phyloP scores from a whole-genome alignment of 805 yeast species.

The Barnettozyma pratensis region DNA sequence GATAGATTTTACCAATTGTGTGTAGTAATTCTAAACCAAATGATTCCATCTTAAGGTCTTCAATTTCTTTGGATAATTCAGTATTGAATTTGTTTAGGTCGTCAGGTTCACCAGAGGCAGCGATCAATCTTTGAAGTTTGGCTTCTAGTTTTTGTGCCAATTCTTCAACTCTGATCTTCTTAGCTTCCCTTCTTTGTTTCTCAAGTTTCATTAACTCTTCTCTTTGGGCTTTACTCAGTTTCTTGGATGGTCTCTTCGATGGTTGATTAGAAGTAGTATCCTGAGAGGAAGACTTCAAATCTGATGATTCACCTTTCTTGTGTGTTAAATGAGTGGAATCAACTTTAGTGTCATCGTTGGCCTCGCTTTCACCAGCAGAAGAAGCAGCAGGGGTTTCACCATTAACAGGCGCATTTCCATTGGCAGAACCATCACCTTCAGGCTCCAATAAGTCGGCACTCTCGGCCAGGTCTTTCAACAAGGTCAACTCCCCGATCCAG shows the following conservation, averaged over 20 bases:
- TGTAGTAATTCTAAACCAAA: conserved; percentile 88
- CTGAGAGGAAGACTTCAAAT: background rate
- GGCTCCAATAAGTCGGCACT: conserved; percentile 44
- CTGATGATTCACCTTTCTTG: background rate
- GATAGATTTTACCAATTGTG: conserved; percentile 76
- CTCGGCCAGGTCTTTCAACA: conserved; percentile 58
- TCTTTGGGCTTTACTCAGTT: conserved; percentile 36
- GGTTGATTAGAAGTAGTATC: background rate
- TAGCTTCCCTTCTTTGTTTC: conserved; percentile 47
- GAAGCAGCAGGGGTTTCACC: background rate
- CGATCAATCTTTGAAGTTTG: conserved; percentile 39
- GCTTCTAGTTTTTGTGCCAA: conserved; percentile 43
- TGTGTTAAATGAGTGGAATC: background rate
- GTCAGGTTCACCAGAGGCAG: conserved; percentile 41
- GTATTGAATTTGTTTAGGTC: conserved; percentile 44
- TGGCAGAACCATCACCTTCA: background rate
- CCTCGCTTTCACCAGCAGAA: too few species aligned
- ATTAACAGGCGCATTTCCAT: background rate
- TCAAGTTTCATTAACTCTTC: conserved; percentile 47
- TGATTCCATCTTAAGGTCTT: conserved; percentile 86
- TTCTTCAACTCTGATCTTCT: conserved; percentile 44
- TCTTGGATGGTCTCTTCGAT: conserved; percentile 4
- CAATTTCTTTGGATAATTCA: conserved; percentile 58
- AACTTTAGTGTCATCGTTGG: too few species aligned
- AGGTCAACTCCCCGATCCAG: conserved; percentile 74